Conservation (phyloP, 805 yeast genomes). For the Metschnikowia amazonensis region DNA sequence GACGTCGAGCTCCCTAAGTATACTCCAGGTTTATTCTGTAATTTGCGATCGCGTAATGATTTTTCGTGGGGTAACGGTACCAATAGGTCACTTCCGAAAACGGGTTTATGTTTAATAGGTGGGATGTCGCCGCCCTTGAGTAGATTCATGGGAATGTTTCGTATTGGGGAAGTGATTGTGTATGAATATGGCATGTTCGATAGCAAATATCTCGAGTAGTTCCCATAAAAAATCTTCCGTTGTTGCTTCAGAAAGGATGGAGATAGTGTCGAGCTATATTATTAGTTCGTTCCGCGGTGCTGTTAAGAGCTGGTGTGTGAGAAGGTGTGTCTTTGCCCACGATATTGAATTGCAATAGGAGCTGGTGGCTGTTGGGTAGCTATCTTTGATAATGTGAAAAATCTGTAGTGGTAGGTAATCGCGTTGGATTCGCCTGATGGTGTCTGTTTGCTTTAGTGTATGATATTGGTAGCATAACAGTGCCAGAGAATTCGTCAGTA, state of each 20-base stretch:
- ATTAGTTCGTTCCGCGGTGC: background rate
- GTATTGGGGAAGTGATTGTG: background rate
- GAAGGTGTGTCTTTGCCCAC: background rate
- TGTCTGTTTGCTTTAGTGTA: background rate
- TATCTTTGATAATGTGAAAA: background rate
- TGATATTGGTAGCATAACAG: background rate
- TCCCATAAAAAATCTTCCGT: background rate
- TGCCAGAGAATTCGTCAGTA: background rate
- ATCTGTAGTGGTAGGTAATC: background rate
- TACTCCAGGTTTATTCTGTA: too few relatives aligned
- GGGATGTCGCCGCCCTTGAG: background rate
- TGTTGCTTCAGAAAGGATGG: background rate
- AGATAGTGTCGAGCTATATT: background rate
- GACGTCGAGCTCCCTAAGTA: too few relatives aligned
- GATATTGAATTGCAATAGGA: background rate
- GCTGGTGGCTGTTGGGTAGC: background rate
- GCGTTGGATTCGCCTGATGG: background rate
- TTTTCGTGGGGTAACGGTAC: background rate
- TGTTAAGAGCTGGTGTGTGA: background rate
- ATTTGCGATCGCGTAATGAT: background rate
- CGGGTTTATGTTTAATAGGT: background rate
- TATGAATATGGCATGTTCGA: background rate
- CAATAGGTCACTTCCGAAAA: background rate
- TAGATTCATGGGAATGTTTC: background rate
- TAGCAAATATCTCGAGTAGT: background rate